Evolutionary conservation across 371 early-diverging fungal species (phyloP), one percentile per base, ranked within the genome.

Genomic region (Nematocida homosporus): DNA sequence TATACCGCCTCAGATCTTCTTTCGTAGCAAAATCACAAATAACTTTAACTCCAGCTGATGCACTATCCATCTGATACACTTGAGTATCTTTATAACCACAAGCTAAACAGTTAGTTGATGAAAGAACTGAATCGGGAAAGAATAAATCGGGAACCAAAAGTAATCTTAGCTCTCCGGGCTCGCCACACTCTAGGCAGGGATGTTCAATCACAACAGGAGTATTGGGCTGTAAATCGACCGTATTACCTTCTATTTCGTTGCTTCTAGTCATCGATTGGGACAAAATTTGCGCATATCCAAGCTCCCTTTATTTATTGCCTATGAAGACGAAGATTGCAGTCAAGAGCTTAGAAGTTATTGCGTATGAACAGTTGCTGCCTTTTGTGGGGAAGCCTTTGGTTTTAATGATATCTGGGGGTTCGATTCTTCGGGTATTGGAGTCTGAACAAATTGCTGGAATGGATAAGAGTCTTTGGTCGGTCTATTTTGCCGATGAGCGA

Each of bases 401-500:
- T 59, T 30, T 84, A 29, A 80, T 84, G 81, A 78, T 84, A 52
- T 66, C 84, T 18, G 84, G 84, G 25, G 83, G 84, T 25, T 78
- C 78, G 42, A 35, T 84, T 1, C 77, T 80, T 4, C 16, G 64
- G 48, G 32, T 79, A 8, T 61, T 84, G 18, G 79, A 82, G 30
- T 37, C 52, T 34, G 29, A 18, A n/a, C 51, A 48, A 23, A 54
- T 78, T 44, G n/a, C 5, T 23, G 27, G 42, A 47, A n/a, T 83
- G 20, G 64, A 83, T 67, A 77, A 80, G 13, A 38, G 37, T 27
- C 32, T 59, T 40, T 84, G 84, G 84, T 54, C 40, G n/a, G 80
- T 84, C 54, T 84, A 48, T 42, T 83, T 66, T 57, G 78, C 81
- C 38, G 84, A 84, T 66, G 84, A 84, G 61, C 66, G 84, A 57